Percentiles rank a stretch among this genome's conserved stretches.
phyloP scores from a whole-genome alignment of 768 basidiomycete species.

The Guyanaporus albipodus region DNA sequence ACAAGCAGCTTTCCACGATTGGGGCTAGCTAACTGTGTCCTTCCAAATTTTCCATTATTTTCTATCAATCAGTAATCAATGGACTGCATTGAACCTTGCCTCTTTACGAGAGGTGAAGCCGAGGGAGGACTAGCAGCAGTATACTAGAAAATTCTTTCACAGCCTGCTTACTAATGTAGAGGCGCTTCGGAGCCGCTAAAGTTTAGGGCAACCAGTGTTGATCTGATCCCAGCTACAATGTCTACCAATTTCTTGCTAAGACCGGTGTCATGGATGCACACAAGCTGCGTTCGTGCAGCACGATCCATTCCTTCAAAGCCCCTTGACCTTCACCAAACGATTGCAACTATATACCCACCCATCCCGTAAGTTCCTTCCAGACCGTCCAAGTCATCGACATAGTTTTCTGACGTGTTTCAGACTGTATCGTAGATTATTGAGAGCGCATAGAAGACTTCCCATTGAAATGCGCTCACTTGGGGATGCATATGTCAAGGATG shows the following conservation, averaged over 20 bases:
- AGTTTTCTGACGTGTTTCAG: constrained; percentile 36
- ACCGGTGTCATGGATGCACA: constrained; percentile 11
- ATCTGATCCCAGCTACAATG: too few relatives aligned
- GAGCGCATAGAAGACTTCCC: constrained; percentile 74
- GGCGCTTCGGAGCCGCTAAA: too few relatives aligned
- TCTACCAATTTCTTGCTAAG: background rate
- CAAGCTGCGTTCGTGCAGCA: constrained; percentile 23
- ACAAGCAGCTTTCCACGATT: too few relatives aligned
- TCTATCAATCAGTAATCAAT: background rate
- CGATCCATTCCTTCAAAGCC: constrained; percentile 51
- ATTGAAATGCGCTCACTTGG: constrained; percentile 80
- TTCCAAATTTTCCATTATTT: too few relatives aligned
- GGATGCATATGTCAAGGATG: constrained; percentile 81
- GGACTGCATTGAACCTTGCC: too few relatives aligned
- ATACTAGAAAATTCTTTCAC: too few relatives aligned
- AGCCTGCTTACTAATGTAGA: constrained; percentile 4
- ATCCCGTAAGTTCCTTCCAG: constrained; percentile 55
- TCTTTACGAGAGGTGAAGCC: too few relatives aligned
- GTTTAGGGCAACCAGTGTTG: too few relatives aligned
- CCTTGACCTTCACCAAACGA: constrained; percentile 57
- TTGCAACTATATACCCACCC: constrained; percentile 73
- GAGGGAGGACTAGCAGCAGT: too few relatives aligned
- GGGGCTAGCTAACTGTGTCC: background rate
- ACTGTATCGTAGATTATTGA: constrained; percentile 75
- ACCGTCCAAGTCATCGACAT: background rate